Conservation (phyloP, 129 eudicot species). For the Arctium minus region DNA sequence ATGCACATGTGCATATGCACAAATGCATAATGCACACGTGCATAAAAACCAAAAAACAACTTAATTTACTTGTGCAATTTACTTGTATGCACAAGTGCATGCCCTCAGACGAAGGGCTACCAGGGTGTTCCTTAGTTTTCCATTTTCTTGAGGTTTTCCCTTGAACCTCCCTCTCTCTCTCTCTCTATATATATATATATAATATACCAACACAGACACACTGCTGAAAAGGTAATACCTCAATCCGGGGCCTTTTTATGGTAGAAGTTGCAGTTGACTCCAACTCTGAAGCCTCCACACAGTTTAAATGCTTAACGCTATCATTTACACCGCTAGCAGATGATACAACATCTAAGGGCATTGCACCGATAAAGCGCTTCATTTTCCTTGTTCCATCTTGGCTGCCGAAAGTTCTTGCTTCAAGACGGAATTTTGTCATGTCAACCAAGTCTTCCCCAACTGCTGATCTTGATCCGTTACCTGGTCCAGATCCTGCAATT, state of each 20-base stretch:
- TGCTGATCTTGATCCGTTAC: slow-evolving; percentile 31
- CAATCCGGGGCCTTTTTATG: slow-evolving; percentile 22
- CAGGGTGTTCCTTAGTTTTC: too few relatives aligned
- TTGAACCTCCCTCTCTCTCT: too few relatives aligned
- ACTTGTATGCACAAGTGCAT: too few relatives aligned
- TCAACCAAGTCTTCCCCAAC: slow-evolving; percentile 36
- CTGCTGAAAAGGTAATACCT: slow-evolving; percentile 19
- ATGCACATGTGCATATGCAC: too few relatives aligned
- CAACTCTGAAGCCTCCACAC: slow-evolving; percentile 23
- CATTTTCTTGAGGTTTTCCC: too few relatives aligned
- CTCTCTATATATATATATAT: neutral
- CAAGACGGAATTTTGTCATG: slow-evolving; percentile 23
- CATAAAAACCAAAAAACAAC: too few relatives aligned
- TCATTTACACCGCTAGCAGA: slow-evolving; percentile 17
- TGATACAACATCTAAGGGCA: slow-evolving; percentile 22
- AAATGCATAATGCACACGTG: too few relatives aligned
- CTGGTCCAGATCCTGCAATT: slow-evolving; percentile 36
- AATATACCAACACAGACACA: too few relatives aligned
- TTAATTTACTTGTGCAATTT: too few relatives aligned
- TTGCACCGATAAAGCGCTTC: slow-evolving; percentile 10
- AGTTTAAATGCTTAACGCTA: slow-evolving; percentile 16
- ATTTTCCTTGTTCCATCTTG: slow-evolving; percentile 15
- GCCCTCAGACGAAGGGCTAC: too few relatives aligned
- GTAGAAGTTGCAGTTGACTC: slow-evolving; percentile 35
- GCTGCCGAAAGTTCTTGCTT: neutral